Evolutionary conservation across 805 yeast species (phyloP).

Genomic region (Allodekkera sacchari): DNA sequence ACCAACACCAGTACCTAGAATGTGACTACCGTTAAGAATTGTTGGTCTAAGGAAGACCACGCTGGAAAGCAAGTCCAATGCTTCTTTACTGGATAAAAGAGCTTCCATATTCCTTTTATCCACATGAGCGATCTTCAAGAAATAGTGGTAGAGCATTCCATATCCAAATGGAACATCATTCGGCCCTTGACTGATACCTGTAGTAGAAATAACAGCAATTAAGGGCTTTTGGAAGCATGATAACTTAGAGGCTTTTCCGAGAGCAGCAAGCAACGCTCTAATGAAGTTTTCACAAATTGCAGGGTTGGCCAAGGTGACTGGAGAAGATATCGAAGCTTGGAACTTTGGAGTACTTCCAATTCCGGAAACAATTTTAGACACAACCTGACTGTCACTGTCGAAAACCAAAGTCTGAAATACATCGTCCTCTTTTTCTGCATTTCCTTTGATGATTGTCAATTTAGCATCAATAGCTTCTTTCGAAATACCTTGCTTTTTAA

Average conservation of each 20-base stretch:
- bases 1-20: neutral
- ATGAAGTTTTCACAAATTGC: constrained; percentile 1
- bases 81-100: neutral
- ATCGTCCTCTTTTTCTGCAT: neutral
- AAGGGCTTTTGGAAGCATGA: neutral
- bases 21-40: constrained; percentile 1
- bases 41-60: constrained; percentile 1
- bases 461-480: neutral
- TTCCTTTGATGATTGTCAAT: constrained; percentile 2
- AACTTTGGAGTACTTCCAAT: constrained; percentile 1
- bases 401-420: neutral
- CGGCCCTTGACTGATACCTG: constrained; percentile 2
- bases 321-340: constrained; percentile 1
- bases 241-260: too few species aligned
- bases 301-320: constrained; percentile 1
- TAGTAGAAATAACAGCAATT: constrained; percentile 1
- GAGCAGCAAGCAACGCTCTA: neutral
- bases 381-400: neutral
- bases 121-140: neutral
- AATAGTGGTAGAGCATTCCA: neutral
- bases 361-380: constrained; percentile 1
- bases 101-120: constrained; percentile 2
- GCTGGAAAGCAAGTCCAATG: neutral
- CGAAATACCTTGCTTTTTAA: constrained; percentile 1
- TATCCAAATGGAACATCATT: constrained; percentile 3